Evolutionary conservation across 192 early-diverging fungal species (phyloP), one percentile per base, ranked within the genome.

Genomic region (Chytriomyces hyalinus): DNA sequence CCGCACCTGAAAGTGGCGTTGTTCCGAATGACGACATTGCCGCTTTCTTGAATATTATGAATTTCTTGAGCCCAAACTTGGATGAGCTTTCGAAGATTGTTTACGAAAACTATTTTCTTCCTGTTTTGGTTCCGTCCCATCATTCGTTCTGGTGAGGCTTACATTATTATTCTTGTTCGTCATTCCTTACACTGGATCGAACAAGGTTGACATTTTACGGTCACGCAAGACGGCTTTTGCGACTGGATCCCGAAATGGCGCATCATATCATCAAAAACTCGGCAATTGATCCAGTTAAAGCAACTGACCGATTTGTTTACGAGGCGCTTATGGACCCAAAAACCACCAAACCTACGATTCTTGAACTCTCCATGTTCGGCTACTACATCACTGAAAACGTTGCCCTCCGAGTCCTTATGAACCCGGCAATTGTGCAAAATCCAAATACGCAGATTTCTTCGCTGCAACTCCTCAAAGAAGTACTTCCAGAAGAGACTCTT

Each of bases 81-180:
- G 45, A 36, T 9, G 53, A 36, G 9, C 61, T 78, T 43, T 48
- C 43, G 24, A 53, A n/a, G 36, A 22, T 78, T 70, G 46, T 67
- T 5, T 45, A 66, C 26, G 67, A 48, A 17, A 47, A 78, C 47
- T 57, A 70, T 24, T 78, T 70, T 62, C 43, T 48, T 59, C 76
- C 76, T 3, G 76, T 46, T 10, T 49, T 78, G 20, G 66, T 68
- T 10, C 53, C 65, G 6, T 10, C 20, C 8, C 7, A 13, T 62
- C 13, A 61, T 26, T 17, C 24, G 17, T 73, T 73, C 45, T 73
- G 72, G 72, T 73, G 48, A 73, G 6, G 22, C 59, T 59, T 4
- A 15, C 1, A 6, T 65, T 65, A 15, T 5, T 36, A 24, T 13
- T 15, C 22, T 68, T 68, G 22, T 48, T 68, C 47, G 45, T 49